Conservation (phyloP, 1,284 basidiomycete genomes). For the Meira miltonrushii region DNA sequence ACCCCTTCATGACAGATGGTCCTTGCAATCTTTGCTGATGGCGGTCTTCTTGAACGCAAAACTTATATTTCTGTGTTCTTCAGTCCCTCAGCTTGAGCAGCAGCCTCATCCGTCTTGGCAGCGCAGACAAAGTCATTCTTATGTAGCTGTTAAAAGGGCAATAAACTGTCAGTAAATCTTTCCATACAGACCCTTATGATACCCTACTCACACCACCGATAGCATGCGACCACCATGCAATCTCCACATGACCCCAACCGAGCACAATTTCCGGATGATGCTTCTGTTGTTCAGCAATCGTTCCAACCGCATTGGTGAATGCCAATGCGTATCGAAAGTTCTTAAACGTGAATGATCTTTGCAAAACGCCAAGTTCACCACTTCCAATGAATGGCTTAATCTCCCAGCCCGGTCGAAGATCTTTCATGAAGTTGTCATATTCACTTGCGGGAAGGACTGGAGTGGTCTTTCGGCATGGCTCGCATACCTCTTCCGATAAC, state of each 20-base stretch:
- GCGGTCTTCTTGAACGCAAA: no score
- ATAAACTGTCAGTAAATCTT: background rate
- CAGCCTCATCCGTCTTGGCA: conserved; percentile 44
- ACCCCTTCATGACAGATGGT: no score
- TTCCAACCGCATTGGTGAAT: conserved; percentile 32
- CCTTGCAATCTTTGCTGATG: no score
- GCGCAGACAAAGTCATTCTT: conserved; percentile 51
- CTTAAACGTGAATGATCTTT: conserved; percentile 39
- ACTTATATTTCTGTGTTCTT: conserved; percentile 12
- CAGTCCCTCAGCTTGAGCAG: conserved; percentile 28
- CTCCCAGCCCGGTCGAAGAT: background rate
- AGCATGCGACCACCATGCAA: conserved; percentile 51
- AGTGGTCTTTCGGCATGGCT: background rate
- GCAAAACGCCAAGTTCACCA: conserved; percentile 23
- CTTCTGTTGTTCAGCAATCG: conserved; percentile 34
- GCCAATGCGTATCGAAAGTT: conserved; percentile 34
- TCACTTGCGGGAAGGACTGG: background rate
- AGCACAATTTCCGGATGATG: conserved; percentile 48
- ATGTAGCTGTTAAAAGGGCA: conserved; percentile 30
- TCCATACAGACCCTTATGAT: background rate
- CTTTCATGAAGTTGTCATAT: background rate
- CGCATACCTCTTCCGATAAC: background rate
- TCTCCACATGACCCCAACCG: conserved; percentile 46
- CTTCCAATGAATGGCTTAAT: background rate
- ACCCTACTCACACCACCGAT: conserved; percentile 39